Evolutionary conservation across 208 protist genomes (phyloP), one percentile per base, ranked within the genome.

Genomic region (Trypanosoma platydactyli): DNA sequence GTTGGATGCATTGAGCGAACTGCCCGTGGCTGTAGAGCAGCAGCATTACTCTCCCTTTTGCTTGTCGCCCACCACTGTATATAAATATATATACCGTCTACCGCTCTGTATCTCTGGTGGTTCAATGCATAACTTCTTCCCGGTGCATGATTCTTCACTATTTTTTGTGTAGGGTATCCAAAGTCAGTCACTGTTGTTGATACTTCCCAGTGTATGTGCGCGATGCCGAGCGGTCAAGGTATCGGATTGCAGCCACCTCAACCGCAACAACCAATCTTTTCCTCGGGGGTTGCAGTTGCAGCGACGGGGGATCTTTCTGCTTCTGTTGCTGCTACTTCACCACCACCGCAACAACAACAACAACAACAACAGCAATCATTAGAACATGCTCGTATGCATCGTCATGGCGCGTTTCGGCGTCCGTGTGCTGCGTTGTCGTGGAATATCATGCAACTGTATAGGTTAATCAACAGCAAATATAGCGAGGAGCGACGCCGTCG

Each of bases 401-500:
- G 18, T 16, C 27, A 29, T 62, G 38, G 24, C 12, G 25, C 55
- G 6, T 61, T 70, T 18, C 30, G 6, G 2, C 56, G 67, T 18
- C 67, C 67, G n/a, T 72, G 57, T 45, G 48, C 65, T 16, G 67
- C 50, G n/a, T 41, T 72, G 3, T 72, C 67, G 20, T 22, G 22
- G 25, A 58, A 65, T 25, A 72, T 72, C 29, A 65, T 72, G 58
- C 58, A 44, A 15, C 41, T 72, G 2, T 72, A 72, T 44, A 54
- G 40, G 50, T 49, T 35, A 11, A 65, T 72, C 20, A 72, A 72
- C 33, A 64, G 40, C n/a, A 56, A 58, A 24, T 59, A 60, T 27
- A 65, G 67, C 42, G 67, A 72, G 51, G 67, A 72, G 51, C 56
- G 38, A 9, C 67, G 67, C 16, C 50, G 67, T 7, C 67, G 58